Conservation (phyloP, 2,329 filamentous ascomycete genomes). For the Trichoderma hamatum region DNA sequence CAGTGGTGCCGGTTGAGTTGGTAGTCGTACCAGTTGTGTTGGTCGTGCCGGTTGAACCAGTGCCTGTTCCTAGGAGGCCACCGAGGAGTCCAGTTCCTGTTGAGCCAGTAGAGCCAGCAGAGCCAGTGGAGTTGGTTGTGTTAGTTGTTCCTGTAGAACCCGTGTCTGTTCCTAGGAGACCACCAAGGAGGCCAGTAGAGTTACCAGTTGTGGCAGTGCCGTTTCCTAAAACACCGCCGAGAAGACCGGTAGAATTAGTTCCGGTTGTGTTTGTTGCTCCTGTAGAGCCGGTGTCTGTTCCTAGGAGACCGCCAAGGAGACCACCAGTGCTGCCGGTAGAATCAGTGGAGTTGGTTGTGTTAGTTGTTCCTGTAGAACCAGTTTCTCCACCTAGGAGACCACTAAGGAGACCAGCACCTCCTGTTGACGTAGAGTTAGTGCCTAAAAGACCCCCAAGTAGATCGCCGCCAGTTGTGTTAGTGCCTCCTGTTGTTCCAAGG, state of each 20-base stretch:
- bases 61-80: background rate
- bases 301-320: background rate
- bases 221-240: background rate
- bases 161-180: background rate
- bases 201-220: background rate
- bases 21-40: background rate
- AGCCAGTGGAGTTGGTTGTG: background rate
- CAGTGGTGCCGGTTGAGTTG: background rate
- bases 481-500: background rate
- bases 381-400: background rate
- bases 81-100: background rate
- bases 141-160: background rate
- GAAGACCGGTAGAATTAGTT: background rate
- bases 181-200: background rate
- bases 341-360: conserved; percentile 4
- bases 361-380: background rate
- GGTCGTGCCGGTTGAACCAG: background rate
- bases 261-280: background rate
- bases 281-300: background rate
- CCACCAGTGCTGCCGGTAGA: background rate
- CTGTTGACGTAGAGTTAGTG: background rate
- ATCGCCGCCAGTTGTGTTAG: background rate
- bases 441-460: background rate
- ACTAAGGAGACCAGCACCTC: background rate
- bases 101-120: background rate